Base-by-base conservation (phyloP, 305 asterid genomes). In the Fraxinus paxiana region DNA sequence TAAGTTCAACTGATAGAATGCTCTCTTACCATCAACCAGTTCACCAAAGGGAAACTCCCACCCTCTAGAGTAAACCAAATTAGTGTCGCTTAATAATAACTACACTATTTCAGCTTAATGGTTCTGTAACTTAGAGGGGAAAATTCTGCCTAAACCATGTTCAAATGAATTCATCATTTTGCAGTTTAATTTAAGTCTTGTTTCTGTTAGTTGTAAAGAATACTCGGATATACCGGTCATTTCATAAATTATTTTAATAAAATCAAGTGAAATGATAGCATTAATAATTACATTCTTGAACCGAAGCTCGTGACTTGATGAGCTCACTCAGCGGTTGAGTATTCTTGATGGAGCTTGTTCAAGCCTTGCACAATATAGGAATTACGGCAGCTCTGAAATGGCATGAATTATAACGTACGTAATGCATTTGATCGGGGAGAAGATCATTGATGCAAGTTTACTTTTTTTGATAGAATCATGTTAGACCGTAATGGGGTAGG, bases 21-120 rank as follows among this genome's bases (percentile, higher is more conserved):
- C 59, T 76, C 78, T 46, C 38, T 71, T 17, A 67, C 76, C 77
- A 30, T 34, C 65, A 41, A 48, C 48, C 75, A 48, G 78, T 65
- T 77, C 46, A 38, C 72, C 56, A 33, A 74, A 80, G 73, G 72
- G 73, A 18, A n/a, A 12, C 78, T 41, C 69, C 63, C 9, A 51
- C 59, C 43, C 43, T 8, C 13, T 30, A 18, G 31, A 31, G 65
- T 63, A 38, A 75, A 38, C 20, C 54, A 65, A 75, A 56, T 46
- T 74, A 54, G 12, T 74, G 70, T 30, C 69, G 33, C 79, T 71
- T 67, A 18, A 24, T 77, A 43, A 48, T 31, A 63, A 28, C 35
- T 18, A 79, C 33, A 59, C 75, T 46, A 74, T 78, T 84, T 77
- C 74, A 31, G 79, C 80, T 18, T 30, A 75, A 35, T 8, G 51